Base-by-base conservation (phyloP, 306 rosid genomes). In the Prunus mira region DNA sequence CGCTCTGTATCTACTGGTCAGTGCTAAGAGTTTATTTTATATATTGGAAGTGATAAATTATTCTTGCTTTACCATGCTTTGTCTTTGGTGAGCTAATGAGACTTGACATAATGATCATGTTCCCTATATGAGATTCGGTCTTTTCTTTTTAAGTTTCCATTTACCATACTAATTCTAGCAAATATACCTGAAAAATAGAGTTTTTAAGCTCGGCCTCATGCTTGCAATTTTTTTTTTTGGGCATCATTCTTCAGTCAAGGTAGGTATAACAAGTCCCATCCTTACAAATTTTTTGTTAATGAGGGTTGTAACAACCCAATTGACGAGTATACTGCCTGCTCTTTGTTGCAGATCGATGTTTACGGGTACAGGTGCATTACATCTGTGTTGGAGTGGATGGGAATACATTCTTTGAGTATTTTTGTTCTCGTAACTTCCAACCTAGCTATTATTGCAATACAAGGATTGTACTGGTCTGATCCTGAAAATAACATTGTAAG, bases 401-500 rank as follows among this genome's bases (percentile, higher is more conserved):
- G 98, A 86, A 84, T 83, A 73, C 96, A 91, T 84, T 71, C 98
- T 12, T 74, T 94, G 79, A 84, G 88, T 73, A 90, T 91, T 72
- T 94, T 90, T 74, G 86, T 91, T 50, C 52, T 94, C 6, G 80
- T 91, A 32, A 74, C 91, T 65, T 94, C 98, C 46, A 91, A 94
- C 93, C 75, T 94, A 67, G 89, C 78, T 27, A 73, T 94, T 27
- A 86, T 90, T 47, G 89, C 84, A 25, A 66, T 87, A 61, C 97
- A 92, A 82, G 98, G 98, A 75, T 89, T 91, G 79, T 91, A 90
- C 81, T 90, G 86, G 89, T 69, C 4, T 5, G 61, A 76, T 64
- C 91, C 95, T 50, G 78, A 88, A 74, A 90, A 87, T 74, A 94
- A 94, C 88, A 77, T 94, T 71, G 98, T 91, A 76, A 84, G 93